Percentiles rank a stretch among this genome's conserved stretches.
phyloP scores from a whole-genome alignment of 306 rosid genomes.

The Dryas drummondii region DNA sequence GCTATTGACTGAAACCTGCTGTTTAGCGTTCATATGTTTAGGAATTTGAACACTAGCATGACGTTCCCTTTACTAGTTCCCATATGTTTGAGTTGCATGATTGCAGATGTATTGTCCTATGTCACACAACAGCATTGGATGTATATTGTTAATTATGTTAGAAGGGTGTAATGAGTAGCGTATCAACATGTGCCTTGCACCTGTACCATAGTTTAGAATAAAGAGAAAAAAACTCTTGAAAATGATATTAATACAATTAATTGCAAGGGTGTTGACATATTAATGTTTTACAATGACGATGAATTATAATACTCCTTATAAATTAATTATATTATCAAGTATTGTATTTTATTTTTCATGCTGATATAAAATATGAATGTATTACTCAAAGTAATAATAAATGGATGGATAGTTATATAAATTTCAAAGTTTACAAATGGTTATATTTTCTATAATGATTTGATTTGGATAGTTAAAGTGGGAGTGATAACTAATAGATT shows the following conservation, averaged over 20 bases:
- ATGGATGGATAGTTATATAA: too few relatives aligned
- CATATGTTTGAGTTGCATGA: not conserved
- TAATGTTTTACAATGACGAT: not conserved
- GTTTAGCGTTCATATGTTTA: not conserved
- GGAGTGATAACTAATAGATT: too few relatives aligned
- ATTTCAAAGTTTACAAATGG: too few relatives aligned
- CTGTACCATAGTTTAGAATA: not conserved
- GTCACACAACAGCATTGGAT: not conserved
- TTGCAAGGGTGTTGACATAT: not conserved
- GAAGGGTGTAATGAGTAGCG: not conserved
- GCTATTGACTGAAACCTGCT: slow-evolving; percentile 1
- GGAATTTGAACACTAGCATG: not conserved
- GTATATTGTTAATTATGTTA: not conserved
- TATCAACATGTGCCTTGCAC: not conserved
- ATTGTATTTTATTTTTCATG: too few relatives aligned
- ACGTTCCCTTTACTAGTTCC: not conserved
- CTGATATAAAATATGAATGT: too few relatives aligned
- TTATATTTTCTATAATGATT: too few relatives aligned
- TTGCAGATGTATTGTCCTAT: not conserved
- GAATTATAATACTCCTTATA: not conserved
- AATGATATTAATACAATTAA: not conserved
- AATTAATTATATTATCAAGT: too few relatives aligned
- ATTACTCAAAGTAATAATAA: too few relatives aligned
- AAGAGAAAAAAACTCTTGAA: not conserved
- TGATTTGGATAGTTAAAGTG: too few relatives aligned